Evolutionary conservation across 331 rosid species (phyloP).

Genomic region (Acacia pycnantha): DNA sequence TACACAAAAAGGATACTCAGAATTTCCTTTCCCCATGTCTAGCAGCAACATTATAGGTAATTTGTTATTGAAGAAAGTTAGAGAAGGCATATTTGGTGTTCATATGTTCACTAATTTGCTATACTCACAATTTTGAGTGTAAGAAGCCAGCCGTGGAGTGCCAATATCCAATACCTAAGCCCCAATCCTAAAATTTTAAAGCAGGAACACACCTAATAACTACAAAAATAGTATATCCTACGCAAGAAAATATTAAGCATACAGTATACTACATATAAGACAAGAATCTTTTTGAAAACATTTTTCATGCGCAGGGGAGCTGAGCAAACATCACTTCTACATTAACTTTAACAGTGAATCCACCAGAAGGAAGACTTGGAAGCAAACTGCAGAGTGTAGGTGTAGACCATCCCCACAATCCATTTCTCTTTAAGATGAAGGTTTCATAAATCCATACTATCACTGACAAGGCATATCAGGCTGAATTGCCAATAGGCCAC

Average conservation of each 20-base stretch:
- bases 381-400: neutral
- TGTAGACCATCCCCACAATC: neutral
- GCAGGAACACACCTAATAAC: constrained; percentile 25
- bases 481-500: neutral
- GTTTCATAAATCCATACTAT: neutral
- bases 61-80: neutral
- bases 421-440: neutral
- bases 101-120: neutral
- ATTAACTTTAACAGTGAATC: neutral
- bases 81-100: constrained; percentile 18
- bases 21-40: constrained; percentile 21
- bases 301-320: neutral
- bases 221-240: constrained; percentile 4
- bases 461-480: neutral
- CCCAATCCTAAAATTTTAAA: constrained; percentile 32
- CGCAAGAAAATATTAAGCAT: neutral
- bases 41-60: constrained; percentile 18
- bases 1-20: constrained; percentile 1
- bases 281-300: neutral
- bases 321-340: neutral
- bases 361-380: neutral
- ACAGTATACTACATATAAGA: neutral
- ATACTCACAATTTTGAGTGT: constrained; percentile 30
- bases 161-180: constrained; percentile 30
- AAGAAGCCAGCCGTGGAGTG: constrained; percentile 17